Evolutionary conservation across 106 monocot genomes (phyloP).

Genomic region (Allium sativum): DNA sequence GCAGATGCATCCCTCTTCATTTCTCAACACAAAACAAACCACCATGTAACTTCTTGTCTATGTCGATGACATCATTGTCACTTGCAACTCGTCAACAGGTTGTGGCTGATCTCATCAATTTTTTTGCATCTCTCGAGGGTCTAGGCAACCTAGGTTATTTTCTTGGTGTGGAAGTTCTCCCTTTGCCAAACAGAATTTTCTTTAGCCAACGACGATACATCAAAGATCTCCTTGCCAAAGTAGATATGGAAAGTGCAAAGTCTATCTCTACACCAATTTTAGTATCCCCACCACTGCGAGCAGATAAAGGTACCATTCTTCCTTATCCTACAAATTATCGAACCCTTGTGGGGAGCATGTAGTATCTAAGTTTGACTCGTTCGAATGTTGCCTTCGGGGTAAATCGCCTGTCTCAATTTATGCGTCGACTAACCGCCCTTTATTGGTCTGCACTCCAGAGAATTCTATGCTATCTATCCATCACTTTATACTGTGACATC

Average conservation of each 20-base stretch:
- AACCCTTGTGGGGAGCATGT: not conserved
- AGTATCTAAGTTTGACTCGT: conserved; percentile 8
- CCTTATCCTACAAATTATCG: not conserved
- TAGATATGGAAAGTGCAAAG: not conserved
- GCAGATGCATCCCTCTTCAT: not conserved
- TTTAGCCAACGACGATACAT: not conserved
- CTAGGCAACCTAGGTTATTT: conserved; percentile 7
- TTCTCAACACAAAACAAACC: not conserved
- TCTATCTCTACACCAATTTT: not conserved
- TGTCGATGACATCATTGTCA: conserved; percentile 13
- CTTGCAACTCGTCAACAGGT: not conserved
- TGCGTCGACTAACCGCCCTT: not conserved
- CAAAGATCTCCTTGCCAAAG: not conserved
- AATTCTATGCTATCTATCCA: conserved; percentile 2
- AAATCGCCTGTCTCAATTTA: conserved; percentile 7
- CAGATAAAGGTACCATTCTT: not conserved
- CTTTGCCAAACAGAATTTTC: not conserved
- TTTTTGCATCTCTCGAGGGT: not conserved
- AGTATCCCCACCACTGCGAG: no score
- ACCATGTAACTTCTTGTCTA: conserved; percentile 1
- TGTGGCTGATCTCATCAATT: not conserved
- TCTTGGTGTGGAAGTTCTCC: not conserved
- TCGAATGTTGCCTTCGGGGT: conserved; percentile 9
- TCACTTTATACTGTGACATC: not conserved
- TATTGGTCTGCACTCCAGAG: conserved; percentile 1